phyloP scores from a whole-genome alignment of 352 stramenopile species.

The Phytophthora vignae region DNA sequence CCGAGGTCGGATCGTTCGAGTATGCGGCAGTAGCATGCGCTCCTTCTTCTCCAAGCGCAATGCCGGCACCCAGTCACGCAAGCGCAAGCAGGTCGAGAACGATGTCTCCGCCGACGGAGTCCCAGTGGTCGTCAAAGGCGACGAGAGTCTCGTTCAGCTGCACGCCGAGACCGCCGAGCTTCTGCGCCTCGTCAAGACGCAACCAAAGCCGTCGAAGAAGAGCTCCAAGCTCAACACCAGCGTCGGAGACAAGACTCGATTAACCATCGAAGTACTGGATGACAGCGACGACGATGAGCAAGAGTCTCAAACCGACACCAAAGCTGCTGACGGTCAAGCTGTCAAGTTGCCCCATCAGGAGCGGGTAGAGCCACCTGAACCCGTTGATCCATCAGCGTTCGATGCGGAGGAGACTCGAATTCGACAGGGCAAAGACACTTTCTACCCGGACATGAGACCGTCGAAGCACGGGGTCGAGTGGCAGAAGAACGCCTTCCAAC shows the following conservation, averaged over 20 bases:
- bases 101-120: constrained; percentile 19
- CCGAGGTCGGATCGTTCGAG: constrained; percentile 15
- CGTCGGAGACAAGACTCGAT: constrained; percentile 37
- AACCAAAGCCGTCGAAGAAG: constrained; percentile 34
- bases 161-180: constrained; percentile 68
- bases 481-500: constrained; percentile 45
- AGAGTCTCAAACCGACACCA: constrained; percentile 3
- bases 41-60: constrained; percentile 55
- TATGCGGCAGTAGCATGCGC: constrained; percentile 41
- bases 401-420: constrained; percentile 64
- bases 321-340: neutral
- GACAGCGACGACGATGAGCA: constrained; percentile 43
- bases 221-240: constrained; percentile 25
- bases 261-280: constrained; percentile 81
- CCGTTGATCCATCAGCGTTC: constrained; percentile 63
- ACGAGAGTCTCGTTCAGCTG: constrained; percentile 65
- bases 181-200: constrained; percentile 63
- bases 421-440: constrained; percentile 60
- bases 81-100: constrained; percentile 33
- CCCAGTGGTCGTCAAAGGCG: constrained; percentile 44
- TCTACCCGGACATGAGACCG: constrained; percentile 62
- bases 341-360: neutral
- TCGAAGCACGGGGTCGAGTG: constrained; percentile 58
- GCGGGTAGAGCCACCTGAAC: constrained; percentile 2
- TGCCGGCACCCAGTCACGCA: constrained; percentile 16